Evolutionary conservation across 345 rosid genomes (phyloP), one percentile per base, ranked within the genome.

Genomic region (Anacardium occidentale): DNA sequence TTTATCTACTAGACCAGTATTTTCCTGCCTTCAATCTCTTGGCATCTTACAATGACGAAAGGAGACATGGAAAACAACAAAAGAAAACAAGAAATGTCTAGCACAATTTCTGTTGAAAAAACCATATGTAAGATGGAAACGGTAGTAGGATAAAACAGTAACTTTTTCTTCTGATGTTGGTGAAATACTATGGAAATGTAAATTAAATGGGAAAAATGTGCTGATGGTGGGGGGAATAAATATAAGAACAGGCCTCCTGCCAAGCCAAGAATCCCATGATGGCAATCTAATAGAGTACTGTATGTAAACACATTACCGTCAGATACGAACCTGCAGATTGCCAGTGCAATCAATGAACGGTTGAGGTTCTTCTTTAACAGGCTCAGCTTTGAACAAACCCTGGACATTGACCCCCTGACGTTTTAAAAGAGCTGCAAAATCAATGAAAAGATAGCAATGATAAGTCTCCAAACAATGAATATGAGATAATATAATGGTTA

Each of bases 301-400:
- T 62, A 64, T 69, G 11, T 32, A 74, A 14, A 70, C 24, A 72
- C 25, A 59, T n/a, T 45, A 48, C 7, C 17, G 56, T 44, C 12
- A 60, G 26, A 47, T 45, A 58, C 3, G 75, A 74, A 96, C 99
- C 97, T 93, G 97, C 71, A 93, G 81, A 83, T 87, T 81, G 82
- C 99, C 99, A 10, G 99, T 91, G 82, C 91, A 87, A 73, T 96
- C 99, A 83, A 96, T 93, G 74, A 79, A 81, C 44, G 97, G 89
- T 74, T 90, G 88, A 54, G 95, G 88, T 75, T 96, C 97, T 75
- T 91, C 98, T 81, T 90, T 85, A 14, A 77, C 83, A 59, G 97
- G 87, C 77, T 88, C 85, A 62, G 92, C 85, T 79, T 93, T 96
- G 79, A 96, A 76, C 48, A 89, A 78, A 63, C 99, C 99, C 80